Conservation (phyloP, 331 rosid genomes). For the Cydonia oblonga region DNA sequence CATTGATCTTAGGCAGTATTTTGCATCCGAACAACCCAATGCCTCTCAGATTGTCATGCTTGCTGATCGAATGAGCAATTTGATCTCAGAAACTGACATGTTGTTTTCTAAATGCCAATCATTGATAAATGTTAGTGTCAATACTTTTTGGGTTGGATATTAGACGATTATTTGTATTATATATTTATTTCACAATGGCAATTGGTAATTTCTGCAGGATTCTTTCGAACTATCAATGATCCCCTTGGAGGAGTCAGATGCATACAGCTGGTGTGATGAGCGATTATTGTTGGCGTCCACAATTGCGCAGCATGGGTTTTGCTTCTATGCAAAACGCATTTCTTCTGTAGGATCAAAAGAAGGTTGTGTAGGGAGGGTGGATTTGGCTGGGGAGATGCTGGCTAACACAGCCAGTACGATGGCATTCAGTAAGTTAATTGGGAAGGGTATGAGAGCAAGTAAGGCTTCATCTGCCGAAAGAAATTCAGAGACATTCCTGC, state of each 20-base stretch:
- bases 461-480: constrained; percentile 22
- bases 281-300: constrained; percentile 44
- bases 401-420: constrained; percentile 40
- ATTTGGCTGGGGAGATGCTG: constrained; percentile 56
- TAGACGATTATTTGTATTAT: constrained; percentile 3
- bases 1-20: constrained; percentile 42
- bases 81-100: constrained; percentile 69
- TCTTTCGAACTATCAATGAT: constrained; percentile 23
- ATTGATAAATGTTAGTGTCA: constrained; percentile 31
- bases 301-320: constrained; percentile 67
- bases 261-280: constrained; percentile 33
- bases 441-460: constrained; percentile 23
- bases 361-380: constrained; percentile 31
- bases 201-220: constrained; percentile 41
- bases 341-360: constrained; percentile 38
- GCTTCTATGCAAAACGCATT: constrained; percentile 46
- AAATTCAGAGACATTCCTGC: constrained; percentile 23
- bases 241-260: constrained; percentile 33
- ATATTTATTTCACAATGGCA: constrained; percentile 7
- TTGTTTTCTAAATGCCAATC: constrained; percentile 32
- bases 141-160: constrained; percentile 6
- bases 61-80: constrained; percentile 47
- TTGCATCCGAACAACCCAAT: constrained; percentile 31
- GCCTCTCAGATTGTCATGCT: constrained; percentile 40
- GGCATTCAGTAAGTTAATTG: constrained; percentile 44